phyloP scores from a whole-genome alignment of 441 rosid genomes.

The Mallotus japonicus region DNA sequence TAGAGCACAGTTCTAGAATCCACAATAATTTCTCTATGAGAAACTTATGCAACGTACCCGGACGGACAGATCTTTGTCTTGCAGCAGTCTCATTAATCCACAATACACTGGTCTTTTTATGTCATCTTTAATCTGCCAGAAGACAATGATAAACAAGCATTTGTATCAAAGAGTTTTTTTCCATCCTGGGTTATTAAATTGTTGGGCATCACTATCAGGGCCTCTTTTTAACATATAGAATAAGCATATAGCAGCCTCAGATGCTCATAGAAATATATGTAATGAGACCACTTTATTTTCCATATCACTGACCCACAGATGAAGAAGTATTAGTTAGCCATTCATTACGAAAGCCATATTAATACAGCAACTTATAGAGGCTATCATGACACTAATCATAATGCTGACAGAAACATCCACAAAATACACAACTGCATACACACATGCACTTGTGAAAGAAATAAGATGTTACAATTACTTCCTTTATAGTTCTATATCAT shows the following conservation, averaged over 20 bases:
- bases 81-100: conserved; percentile 77
- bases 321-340: neutral
- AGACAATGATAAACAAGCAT: conserved; percentile 28
- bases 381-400: neutral
- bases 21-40: conserved; percentile 4
- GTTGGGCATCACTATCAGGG: neutral
- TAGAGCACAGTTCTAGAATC: neutral
- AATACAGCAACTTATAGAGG: neutral
- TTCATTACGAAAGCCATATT: conserved; percentile 3
- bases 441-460: neutral
- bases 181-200: neutral
- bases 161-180: neutral
- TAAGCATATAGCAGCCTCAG: neutral
- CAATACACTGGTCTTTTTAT: conserved; percentile 88
- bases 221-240: neutral
- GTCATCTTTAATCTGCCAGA: conserved; percentile 81
- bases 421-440: neutral
- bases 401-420: neutral
- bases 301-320: neutral
- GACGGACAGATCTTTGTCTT: conserved; percentile 84
- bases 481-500: neutral
- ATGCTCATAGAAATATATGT: neutral
- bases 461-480: neutral
- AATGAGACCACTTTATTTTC: neutral
- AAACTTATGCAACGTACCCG: conserved; percentile 53